Base-by-base conservation (phyloP, 1,139 yeast genomes). In the Geotrichum bryndzae region DNA sequence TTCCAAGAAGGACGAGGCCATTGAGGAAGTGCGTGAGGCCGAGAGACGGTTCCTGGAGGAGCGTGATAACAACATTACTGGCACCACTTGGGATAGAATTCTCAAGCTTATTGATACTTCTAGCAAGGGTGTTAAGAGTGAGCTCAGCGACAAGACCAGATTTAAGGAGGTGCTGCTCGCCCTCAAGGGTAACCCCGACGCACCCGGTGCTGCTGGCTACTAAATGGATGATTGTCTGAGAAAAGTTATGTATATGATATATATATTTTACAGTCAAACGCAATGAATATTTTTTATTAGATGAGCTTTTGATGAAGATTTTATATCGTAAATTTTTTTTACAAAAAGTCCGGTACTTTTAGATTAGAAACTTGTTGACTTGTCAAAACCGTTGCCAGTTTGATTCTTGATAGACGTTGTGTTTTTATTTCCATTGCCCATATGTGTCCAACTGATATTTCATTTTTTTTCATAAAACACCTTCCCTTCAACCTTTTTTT, bases 41-140 rank as follows among this genome's bases (percentile, higher is more conserved):
- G 90, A 86, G 67, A 72, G 72, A 66, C 83, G 82, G 63, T 92
- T 87, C 71, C 75, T 90, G 65, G 85, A 82, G 64, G 85, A 88
- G 72, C 85, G 96, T 72, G 97, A 92, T 72, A 83, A 82, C 51
- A 90, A 88, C 73, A 86, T 88, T 71, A 74, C 80, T 41, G 79
- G 80, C 45, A 87, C 96, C 45, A 85, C 92, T 65, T 95, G 99
- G 99, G 96, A 91, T 70, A 84, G 97, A 70, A 90, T 81, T 53
- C 73, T 79, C 56, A 81, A 82, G 67, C 74, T 84, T 63, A 77
- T 84, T 63, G 84, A 83, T 56, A 68, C 73, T 48, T 72, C 78
- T 2, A 80, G 79, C 64, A 74, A 72, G 64, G 73, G 80, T 11
- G 74, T 79, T 51, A 74, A 73, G 62, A 78, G 80, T 25, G 82